A percentile compares a stretch with the other conserved stretches of the same genome.
These are phyloP conservation scores for Blastocystis sp. DNA, from an alignment of 352 stramenopile species.

Conservation along the genomic window DNA sequence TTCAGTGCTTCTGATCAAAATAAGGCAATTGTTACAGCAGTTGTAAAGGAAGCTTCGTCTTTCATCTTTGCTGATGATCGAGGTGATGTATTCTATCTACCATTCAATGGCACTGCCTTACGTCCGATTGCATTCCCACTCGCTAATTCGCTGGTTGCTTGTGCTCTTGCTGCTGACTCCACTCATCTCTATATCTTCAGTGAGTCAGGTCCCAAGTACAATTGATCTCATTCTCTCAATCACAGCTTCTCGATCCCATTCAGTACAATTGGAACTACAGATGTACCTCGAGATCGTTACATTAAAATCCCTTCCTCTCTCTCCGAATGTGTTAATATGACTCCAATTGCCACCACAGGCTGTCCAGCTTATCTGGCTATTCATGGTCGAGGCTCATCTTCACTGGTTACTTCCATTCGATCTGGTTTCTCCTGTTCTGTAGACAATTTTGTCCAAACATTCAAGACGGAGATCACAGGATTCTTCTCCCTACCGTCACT, in stretches of 20 bases:
- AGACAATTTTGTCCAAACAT: not conserved
- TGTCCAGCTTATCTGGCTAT: not conserved
- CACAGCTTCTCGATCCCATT: constrained; percentile 12
- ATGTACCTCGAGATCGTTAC: not conserved
- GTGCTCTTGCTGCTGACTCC: not conserved
- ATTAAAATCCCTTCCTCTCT: not conserved
- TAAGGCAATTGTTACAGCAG: not conserved
- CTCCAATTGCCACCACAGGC: not conserved
- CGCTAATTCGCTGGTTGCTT: not conserved
- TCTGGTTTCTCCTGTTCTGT: constrained; percentile 2
- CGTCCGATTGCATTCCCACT: not conserved
- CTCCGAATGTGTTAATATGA: not conserved
- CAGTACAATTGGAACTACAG: not conserved
- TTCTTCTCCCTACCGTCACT: constrained; percentile 31
- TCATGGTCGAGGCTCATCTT: not conserved
- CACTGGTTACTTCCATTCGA: not conserved
- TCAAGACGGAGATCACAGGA: not conserved
- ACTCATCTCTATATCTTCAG: constrained; percentile 20
- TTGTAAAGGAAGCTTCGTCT: not conserved
- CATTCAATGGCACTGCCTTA: not conserved
- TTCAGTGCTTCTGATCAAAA: not conserved
- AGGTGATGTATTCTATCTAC: not conserved
- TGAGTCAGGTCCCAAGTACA: constrained; percentile 12
- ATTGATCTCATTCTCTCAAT: not conserved
- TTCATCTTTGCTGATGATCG: constrained; percentile 22